Conservation (phyloP, 1,139 yeast genomes). For the Ogataea hybrid region DNA sequence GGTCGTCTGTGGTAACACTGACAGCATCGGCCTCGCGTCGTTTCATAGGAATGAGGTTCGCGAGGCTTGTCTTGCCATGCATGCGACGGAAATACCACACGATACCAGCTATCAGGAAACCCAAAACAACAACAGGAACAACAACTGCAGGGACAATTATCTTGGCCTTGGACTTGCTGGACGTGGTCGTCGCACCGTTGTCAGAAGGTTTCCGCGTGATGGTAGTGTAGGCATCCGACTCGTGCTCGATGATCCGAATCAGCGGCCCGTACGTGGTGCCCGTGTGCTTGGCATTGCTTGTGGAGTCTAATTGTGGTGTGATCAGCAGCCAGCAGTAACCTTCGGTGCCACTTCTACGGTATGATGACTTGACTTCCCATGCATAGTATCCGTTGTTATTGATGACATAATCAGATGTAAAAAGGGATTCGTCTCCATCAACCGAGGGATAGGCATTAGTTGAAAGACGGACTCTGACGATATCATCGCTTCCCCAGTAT, state of each 20-base stretch:
- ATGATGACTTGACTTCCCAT: slow-evolving; percentile 32
- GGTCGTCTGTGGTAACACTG: slow-evolving; percentile 18
- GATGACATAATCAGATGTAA: slow-evolving; percentile 33
- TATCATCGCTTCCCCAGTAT: slow-evolving; percentile 36
- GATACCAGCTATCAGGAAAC: slow-evolving; percentile 22
- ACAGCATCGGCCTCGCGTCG: slow-evolving; percentile 16
- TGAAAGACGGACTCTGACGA: slow-evolving; percentile 34
- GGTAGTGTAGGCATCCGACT: slow-evolving; percentile 29
- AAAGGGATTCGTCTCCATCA: slow-evolving; percentile 31
- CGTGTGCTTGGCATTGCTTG: slow-evolving; percentile 33
- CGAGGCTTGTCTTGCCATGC: neutral
- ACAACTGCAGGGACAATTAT: slow-evolving; percentile 41
- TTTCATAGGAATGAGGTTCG: slow-evolving; percentile 10
- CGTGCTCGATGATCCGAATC: slow-evolving; percentile 33
- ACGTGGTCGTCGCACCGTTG: slow-evolving; percentile 25
- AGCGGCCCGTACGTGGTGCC: slow-evolving; percentile 40
- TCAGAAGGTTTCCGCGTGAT: slow-evolving; percentile 40
- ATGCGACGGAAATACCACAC: slow-evolving; percentile 19
- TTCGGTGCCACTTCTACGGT: slow-evolving; percentile 25
- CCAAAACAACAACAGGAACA: slow-evolving; percentile 38
- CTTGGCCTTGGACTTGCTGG: slow-evolving; percentile 24
- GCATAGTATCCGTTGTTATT: slow-evolving; percentile 40
- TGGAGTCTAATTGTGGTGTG: slow-evolving; percentile 36
- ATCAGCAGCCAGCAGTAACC: slow-evolving; percentile 39
- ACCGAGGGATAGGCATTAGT: slow-evolving; percentile 34